Evolutionary conservation across 768 basidiomycete species (phyloP).

Genomic region (Kondoa subrosea): DNA sequence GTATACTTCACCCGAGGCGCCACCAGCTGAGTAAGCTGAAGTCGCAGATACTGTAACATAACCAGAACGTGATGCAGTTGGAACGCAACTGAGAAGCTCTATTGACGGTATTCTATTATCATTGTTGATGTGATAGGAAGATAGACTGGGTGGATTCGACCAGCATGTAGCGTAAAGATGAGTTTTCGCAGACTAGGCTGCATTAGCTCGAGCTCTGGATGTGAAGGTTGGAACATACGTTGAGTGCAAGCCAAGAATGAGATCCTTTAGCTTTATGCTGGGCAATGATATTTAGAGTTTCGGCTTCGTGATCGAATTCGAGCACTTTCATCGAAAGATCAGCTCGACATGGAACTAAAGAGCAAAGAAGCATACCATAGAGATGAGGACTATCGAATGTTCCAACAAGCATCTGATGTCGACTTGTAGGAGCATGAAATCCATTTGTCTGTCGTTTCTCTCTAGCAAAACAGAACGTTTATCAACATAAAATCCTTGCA

Average conservation of each 20-base stretch:
- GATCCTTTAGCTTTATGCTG: conserved; percentile 17
- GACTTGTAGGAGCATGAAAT: too few relatives aligned
- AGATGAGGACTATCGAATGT: conserved; percentile 23
- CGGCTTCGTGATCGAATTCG: conserved; percentile 11
- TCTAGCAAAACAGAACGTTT: too few relatives aligned
- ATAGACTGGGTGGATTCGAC: conserved; percentile 25
- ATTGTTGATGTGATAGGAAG: conserved; percentile 21
- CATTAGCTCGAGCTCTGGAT: neutral
- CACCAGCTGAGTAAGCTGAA: conserved; percentile 26
- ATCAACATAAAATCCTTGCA: too few relatives aligned
- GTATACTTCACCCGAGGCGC: conserved; percentile 27
- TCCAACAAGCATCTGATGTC: too few relatives aligned
- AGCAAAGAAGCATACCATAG: conserved; percentile 9
- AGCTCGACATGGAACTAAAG: neutral
- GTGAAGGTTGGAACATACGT: conserved; percentile 5
- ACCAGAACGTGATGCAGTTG: conserved; percentile 24
- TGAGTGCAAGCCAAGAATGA: conserved; percentile 24
- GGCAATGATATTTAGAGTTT: conserved; percentile 11
- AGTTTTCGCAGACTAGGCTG: conserved; percentile 10
- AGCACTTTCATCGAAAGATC: conserved; percentile 7
- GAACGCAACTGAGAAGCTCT: conserved; percentile 18
- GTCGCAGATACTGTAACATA: conserved; percentile 24
- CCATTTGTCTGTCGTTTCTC: too few relatives aligned
- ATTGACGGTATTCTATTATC: conserved; percentile 13
- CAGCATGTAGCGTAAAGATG: conserved; percentile 26